Base-by-base conservation (phyloP, 371 early-diverging fungal genomes). In the Aphelidium insulamus region DNA sequence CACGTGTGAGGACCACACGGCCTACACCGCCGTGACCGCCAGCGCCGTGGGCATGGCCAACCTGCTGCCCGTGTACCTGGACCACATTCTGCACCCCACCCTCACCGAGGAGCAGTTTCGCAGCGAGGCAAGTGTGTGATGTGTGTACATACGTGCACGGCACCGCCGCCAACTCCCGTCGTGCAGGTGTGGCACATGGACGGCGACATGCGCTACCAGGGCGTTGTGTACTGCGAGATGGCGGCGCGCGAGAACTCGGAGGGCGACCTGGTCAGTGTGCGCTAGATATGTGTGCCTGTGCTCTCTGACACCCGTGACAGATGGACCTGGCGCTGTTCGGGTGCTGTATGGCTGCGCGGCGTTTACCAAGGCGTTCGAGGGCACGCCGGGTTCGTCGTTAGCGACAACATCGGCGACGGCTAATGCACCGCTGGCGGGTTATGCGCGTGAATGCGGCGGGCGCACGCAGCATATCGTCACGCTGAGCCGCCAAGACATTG, bases 141-240 rank as follows among this genome's bases (percentile, higher is more conserved):
- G 2, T 11, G 5, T 25, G 32, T 12, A 11, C 15, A 8, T 19
- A 29, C 17, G 22, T 22, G 15, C 9, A 10, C 23, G 22, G 23
- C n/a, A 9, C 18, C 22, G 28, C 30, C 21, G 21, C 27, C 2
- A 52, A 57, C n/a, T n/a, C n/a, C n/a, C n/a, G n/a, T n/a, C n/a
- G n/a, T n/a, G n/a, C n/a, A n/a, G 28, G 76, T 77, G 5, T 69
- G 71, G 39, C 77, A 77, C 44, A 47, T 62, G 20, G 72, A 76
- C 37, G 63, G 55, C 16, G 43, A 51, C 0, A 75, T 59, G 4
- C 59, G 62, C 34, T 60, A 69, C 29, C 62, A 71, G 28, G 82
- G 82, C 8, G 82, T 80, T 5, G 82, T 81, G 24, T 78, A 63
- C 34, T 72, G 74, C 44, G 82, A 81, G 42, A 79, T 81, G 75